phyloP scores from a whole-genome alignment of 306 rosid genomes.

The Dicorynia guianensis region DNA sequence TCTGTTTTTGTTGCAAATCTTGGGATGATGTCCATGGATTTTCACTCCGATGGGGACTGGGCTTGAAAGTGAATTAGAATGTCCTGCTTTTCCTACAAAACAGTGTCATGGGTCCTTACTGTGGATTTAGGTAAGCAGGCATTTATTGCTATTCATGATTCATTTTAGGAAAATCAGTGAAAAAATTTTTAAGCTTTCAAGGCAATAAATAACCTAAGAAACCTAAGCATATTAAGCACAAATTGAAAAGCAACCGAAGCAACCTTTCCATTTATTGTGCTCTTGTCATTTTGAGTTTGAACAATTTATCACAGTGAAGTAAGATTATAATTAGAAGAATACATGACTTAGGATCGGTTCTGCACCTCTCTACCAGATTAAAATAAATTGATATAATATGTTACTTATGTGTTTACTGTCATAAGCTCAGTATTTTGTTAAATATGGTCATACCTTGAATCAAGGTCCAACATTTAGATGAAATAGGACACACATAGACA shows the following conservation, averaged over 20 bases:
- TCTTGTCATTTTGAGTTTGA: slow-evolving; percentile 15
- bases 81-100: slow-evolving; percentile 51
- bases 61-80: slow-evolving; percentile 44
- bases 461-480: slow-evolving; percentile 6
- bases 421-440: neutral
- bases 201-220: slow-evolving; percentile 5
- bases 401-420: neutral
- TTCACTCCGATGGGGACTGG: slow-evolving; percentile 57
- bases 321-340: neutral
- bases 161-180: slow-evolving; percentile 3
- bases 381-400: neutral
- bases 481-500: slow-evolving; percentile 2
- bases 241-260: slow-evolving; percentile 20
- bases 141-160: slow-evolving; percentile 26
- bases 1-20: slow-evolving; percentile 57
- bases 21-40: slow-evolving; percentile 75
- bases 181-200: neutral
- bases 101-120: slow-evolving; percentile 24
- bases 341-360: neutral
- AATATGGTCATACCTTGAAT: neutral
- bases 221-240: neutral
- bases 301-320: neutral
- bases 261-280: slow-evolving; percentile 14
- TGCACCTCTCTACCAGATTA: neutral
- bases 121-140: slow-evolving; percentile 26